A percentile compares a stretch with the other conserved stretches of the same genome.
Evolutionary conservation across 2,329 filamentous ascomycete species (phyloP).

Genomic region (Talaromyces sp.): DNA sequence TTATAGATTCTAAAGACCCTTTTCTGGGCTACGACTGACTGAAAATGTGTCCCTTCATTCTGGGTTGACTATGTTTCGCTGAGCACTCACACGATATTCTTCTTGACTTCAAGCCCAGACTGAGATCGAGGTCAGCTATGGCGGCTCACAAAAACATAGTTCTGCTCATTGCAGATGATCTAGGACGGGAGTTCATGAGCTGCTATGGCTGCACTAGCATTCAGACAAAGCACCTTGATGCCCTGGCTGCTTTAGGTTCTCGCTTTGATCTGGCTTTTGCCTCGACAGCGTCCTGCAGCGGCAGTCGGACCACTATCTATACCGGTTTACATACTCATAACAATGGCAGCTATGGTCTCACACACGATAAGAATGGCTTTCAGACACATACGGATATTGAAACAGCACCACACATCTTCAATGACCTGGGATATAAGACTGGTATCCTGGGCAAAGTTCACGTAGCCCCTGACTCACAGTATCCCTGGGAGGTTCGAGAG

Average conservation of each 20-base stretch:
- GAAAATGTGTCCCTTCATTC: no score
- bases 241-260: conserved; percentile 37
- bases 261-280: conserved; percentile 29
- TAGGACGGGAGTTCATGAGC: conserved; percentile 38
- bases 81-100: background rate
- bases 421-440: conserved; percentile 41
- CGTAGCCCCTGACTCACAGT: conserved; percentile 40
- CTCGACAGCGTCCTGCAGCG: conserved; percentile 46
- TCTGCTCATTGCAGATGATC: conserved; percentile 44
- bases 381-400: conserved; percentile 45
- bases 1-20: no score
- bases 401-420: conserved; percentile 41
- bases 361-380: conserved; percentile 40
- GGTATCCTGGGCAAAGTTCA: conserved; percentile 51
- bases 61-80: no score
- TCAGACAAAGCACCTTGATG: conserved; percentile 43
- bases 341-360: conserved; percentile 48
- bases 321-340: conserved; percentile 48
- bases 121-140: background rate
- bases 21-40: no score
- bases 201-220: conserved; percentile 28
- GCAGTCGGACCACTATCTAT: conserved; percentile 48
- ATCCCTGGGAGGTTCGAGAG: conserved; percentile 41
- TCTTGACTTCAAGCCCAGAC: background rate
- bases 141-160: conserved; percentile 26